These are phyloP conservation scores for Barnettozyma californica DNA, from an alignment of 805 yeast species.

Conservation along the genomic window DNA sequence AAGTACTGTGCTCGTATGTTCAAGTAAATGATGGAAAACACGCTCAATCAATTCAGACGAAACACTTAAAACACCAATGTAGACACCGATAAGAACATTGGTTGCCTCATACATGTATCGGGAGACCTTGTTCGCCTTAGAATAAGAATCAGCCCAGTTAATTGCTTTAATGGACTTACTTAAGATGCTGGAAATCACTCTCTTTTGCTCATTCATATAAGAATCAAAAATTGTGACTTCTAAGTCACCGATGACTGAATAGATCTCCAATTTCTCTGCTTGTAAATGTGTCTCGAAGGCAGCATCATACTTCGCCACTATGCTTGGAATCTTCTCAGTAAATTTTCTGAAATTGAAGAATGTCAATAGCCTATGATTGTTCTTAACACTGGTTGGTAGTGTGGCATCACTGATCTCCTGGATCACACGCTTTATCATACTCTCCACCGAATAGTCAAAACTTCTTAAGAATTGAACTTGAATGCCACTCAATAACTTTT, in stretches of 20 bases:
- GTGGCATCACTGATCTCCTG: constrained; percentile 29
- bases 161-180: constrained; percentile 34
- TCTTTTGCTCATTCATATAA: constrained; percentile 45
- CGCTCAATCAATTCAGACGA: constrained; percentile 41
- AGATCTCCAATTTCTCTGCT: constrained; percentile 39
- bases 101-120: constrained; percentile 45
- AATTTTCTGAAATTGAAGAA: constrained; percentile 50
- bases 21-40: constrained; percentile 42
- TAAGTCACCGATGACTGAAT: constrained; percentile 39
- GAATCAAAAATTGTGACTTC: constrained; percentile 50
- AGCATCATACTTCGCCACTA: constrained; percentile 45
- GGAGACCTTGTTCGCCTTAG: constrained; percentile 33
- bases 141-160: constrained; percentile 36
- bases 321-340: constrained; percentile 38
- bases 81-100: constrained; percentile 44
- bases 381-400: constrained; percentile 26
- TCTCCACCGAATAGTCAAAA: constrained; percentile 42
- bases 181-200: constrained; percentile 33
- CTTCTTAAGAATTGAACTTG: constrained; percentile 37
- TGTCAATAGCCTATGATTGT: constrained; percentile 44
- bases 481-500: constrained; percentile 32
- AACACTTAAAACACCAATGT: constrained; percentile 44
- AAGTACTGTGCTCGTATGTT: constrained; percentile 31
- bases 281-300: constrained; percentile 42
- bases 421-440: constrained; percentile 36